Base-by-base conservation (phyloP, 257 asterid species). In the Lantana camara region DNA sequence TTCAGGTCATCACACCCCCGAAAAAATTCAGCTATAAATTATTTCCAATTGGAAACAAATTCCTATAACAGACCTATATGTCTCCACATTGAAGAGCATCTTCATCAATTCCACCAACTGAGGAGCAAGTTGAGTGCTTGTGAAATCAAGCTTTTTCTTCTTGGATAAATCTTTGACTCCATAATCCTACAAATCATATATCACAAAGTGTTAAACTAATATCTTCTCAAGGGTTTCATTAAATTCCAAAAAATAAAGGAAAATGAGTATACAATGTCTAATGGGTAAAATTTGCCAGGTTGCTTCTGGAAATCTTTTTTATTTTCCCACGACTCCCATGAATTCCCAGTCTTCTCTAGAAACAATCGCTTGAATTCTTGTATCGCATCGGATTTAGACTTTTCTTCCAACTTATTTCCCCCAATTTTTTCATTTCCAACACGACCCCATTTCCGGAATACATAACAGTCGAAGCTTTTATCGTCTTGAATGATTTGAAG, bases 391-490 rank as follows among this genome's bases (percentile, higher is more conserved):
- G 81, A 81, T 69, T 80, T 85, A 32, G 81, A 45, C 90, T 83
- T 78, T 68, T 72, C 85, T 1, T 84, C 85, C 69, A 94, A 60
- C 79, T 90, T 94, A 62, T 12, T 73, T 50, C 95, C 93, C 47
- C 96, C 96, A 57, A 94, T 86, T 73, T 82, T 94, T 60, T 94
- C 99, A 48, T 72, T 94, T 61, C 97, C 99, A 73, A 94, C 95
- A 68, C 99, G 95, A 57, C 97, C 97, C 99, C 97, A 94, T 80
- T 94, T 94, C 32, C 97, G 97, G 60, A 90, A 94, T 49, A 94
- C 92, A 57, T 84, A 69, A 67, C 97, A 90, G 11, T 81, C 89
- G 4, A 91, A 80, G 69, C 95, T 80, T 73, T 84, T 84, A 79
- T 94, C 99, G 24, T 94, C 96, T 90, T 94, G 88, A 73, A 90